Conservation (phyloP, 176 grass and related monocot genomes). For the Avena atlantica region DNA sequence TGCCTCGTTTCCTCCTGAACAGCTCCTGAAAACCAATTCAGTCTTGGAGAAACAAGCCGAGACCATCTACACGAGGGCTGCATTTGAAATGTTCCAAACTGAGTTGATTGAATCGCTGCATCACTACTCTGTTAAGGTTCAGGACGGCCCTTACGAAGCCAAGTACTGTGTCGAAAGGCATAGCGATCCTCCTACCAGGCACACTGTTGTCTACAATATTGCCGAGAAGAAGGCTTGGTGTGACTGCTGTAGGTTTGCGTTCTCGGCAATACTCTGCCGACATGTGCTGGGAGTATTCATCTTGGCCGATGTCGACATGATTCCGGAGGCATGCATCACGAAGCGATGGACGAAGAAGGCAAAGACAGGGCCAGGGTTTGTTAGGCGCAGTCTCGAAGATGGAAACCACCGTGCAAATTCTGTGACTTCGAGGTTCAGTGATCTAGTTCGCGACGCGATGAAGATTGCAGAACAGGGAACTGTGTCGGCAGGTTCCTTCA, state of each 20-base stretch:
- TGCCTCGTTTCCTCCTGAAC: slow-evolving; percentile 52
- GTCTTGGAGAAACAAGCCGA: slow-evolving; percentile 87
- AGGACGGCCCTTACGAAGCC: slow-evolving; percentile 65
- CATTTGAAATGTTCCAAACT: slow-evolving; percentile 75
- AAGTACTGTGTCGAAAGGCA: slow-evolving; percentile 77
- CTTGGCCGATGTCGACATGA: slow-evolving; percentile 50
- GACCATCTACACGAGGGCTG: slow-evolving; percentile 70
- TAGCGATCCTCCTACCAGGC: slow-evolving; percentile 55
- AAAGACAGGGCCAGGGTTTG: slow-evolving; percentile 58
- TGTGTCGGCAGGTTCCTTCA: slow-evolving; percentile 64
- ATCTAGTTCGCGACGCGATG: slow-evolving; percentile 73
- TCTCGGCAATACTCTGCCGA: slow-evolving; percentile 81
- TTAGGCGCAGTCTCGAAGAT: slow-evolving; percentile 51
- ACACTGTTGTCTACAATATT: slow-evolving; percentile 63
- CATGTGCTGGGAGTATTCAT: slow-evolving; percentile 79
- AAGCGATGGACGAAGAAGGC: slow-evolving; percentile 88
- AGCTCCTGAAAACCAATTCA: slow-evolving; percentile 67
- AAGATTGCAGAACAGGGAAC: slow-evolving; percentile 84
- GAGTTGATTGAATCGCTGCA: slow-evolving; percentile 78
- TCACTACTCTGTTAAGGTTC: slow-evolving; percentile 74
- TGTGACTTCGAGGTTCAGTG: slow-evolving; percentile 62
- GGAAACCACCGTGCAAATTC: slow-evolving; percentile 52
- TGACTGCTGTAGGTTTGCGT: slow-evolving; percentile 73
- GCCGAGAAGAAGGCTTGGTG: slow-evolving; percentile 89
- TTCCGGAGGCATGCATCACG: slow-evolving; percentile 64